Evolutionary conservation across 108 stramenopile genomes (phyloP).

Genomic region (Cylindrotheca fusiformis): DNA sequence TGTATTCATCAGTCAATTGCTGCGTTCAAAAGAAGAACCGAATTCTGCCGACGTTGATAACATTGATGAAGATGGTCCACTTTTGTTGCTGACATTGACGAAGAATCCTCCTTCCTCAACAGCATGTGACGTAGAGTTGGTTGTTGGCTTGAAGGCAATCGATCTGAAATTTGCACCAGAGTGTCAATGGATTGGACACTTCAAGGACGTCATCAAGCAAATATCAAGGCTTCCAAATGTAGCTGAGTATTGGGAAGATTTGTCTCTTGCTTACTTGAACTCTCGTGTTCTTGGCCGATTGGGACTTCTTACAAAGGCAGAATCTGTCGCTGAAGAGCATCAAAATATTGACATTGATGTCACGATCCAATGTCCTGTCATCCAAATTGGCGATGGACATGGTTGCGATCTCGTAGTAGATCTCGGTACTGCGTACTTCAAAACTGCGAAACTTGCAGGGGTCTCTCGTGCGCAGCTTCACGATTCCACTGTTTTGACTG

Average conservation of each 20-base stretch:
- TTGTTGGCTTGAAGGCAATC: constrained; percentile 23
- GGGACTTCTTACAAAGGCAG: constrained; percentile 36
- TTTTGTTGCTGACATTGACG: constrained; percentile 17
- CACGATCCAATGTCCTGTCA: constrained; percentile 38
- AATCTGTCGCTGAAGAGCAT: constrained; percentile 35
- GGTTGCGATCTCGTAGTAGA: constrained; percentile 37
- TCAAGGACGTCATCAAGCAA: constrained; percentile 24
- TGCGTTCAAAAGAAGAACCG: constrained; percentile 1
- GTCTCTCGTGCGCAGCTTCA: constrained; percentile 9
- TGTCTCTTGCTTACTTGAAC: constrained; percentile 46
- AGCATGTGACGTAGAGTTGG: constrained; percentile 19
- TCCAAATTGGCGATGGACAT: constrained; percentile 34
- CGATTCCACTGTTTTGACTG: not conserved
- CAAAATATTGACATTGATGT: constrained; percentile 51
- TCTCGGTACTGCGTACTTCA: constrained; percentile 42
- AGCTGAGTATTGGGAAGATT: constrained; percentile 44
- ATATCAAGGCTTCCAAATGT: constrained; percentile 23
- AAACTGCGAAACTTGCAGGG: constrained; percentile 51
- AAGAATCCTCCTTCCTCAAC: constrained; percentile 22
- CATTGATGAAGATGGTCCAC: constrained; percentile 17
- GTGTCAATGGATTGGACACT: constrained; percentile 42
- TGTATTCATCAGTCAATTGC: constrained; percentile 13
- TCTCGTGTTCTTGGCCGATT: constrained; percentile 36
- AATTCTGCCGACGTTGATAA: not conserved
- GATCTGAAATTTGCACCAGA: constrained; percentile 33